A percentile compares a stretch with the other conserved stretches of the same genome.
Evolutionary conservation across 345 rosid genomes (phyloP).

Genomic region (Draba incana): DNA sequence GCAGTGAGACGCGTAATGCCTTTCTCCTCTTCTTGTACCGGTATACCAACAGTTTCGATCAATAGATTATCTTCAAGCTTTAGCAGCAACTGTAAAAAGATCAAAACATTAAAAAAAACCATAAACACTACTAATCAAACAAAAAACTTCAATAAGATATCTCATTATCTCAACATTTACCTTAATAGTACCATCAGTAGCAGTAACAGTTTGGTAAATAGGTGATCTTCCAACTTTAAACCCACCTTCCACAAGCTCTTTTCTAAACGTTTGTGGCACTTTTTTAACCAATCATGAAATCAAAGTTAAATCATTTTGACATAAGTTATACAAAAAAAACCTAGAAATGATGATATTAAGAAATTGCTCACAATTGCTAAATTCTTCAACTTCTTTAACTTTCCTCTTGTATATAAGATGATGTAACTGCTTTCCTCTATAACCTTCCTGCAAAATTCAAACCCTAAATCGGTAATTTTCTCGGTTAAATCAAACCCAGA

Average conservation of each 20-base stretch:
- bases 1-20: constrained; percentile 91
- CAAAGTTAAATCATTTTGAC: background rate
- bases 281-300: background rate
- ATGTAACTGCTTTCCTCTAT: constrained; percentile 92
- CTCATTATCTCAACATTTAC: constrained; percentile 42
- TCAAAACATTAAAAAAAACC: constrained; percentile 14
- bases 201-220: constrained; percentile 64
- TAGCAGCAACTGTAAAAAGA: constrained; percentile 59
- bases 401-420: constrained; percentile 88
- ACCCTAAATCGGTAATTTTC: background rate
- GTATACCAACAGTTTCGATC: constrained; percentile 98
- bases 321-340: constrained; percentile 10
- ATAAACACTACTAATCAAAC: constrained; percentile 2
- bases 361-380: constrained; percentile 68
- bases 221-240: constrained; percentile 88
- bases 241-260: constrained; percentile 78
- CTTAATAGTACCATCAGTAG: constrained; percentile 96
- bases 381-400: constrained; percentile 72
- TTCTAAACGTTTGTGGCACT: constrained; percentile 91
- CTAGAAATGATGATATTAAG: background rate
- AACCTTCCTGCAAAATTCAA: constrained; percentile 58
- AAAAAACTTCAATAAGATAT: constrained; percentile 14
- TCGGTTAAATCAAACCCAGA: background rate
- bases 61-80: constrained; percentile 84
- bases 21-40: constrained; percentile 74